Evolutionary conservation across 495 filamentous ascomycete genomes (phyloP).

Genomic region (Neurospora tetraspora): DNA sequence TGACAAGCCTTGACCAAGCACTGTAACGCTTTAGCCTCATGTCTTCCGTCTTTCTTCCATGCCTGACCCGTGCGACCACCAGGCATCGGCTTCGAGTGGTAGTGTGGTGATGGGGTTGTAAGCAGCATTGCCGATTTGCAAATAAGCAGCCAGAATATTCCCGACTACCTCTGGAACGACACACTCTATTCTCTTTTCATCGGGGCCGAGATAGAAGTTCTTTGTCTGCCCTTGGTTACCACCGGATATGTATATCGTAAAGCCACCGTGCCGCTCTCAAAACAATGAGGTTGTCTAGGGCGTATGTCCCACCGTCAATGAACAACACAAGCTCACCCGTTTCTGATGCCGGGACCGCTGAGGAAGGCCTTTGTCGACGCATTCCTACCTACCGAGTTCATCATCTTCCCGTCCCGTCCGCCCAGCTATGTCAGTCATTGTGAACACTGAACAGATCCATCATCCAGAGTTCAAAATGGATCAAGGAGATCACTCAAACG

Average conservation of each 20-base stretch:
- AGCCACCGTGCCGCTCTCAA: background rate
- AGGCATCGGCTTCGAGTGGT: no score
- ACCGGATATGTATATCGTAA: background rate
- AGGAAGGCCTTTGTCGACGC: background rate
- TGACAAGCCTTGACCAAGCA: no score
- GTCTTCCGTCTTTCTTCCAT: no score
- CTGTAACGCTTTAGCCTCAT: no score
- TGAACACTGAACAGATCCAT: background rate
- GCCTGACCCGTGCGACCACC: no score
- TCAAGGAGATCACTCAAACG: background rate
- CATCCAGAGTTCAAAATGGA: background rate
- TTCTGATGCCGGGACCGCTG: background rate
- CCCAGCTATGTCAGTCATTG: background rate
- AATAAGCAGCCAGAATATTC: no score
- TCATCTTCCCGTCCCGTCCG: background rate
- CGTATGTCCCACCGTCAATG: background rate
- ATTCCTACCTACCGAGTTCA: background rate
- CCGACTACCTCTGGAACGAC: no score
- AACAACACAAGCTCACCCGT: background rate
- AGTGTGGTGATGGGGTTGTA: no score
- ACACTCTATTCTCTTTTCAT: background rate
- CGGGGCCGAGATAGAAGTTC: background rate
- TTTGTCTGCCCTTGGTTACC: background rate
- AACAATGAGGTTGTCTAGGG: background rate
- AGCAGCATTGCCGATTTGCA: no score